Evolutionary conservation across 176 grass and related monocot species (phyloP).

Genomic region (Oryza punctata): DNA sequence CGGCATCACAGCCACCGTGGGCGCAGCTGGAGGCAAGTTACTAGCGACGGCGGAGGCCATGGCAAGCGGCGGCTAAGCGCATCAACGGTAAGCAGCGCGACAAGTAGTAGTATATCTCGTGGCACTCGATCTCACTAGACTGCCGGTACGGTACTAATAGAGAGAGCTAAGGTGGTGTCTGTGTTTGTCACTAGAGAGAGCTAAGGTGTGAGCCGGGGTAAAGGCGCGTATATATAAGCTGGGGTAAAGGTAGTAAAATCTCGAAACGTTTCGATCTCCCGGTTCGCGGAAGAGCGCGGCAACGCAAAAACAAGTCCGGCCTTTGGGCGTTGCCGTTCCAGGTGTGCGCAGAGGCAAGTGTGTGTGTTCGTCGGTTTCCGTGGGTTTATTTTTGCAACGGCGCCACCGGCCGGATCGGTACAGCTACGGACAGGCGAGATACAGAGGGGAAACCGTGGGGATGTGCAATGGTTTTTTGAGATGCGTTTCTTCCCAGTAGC

Average conservation of each 20-base stretch:
- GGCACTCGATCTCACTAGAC: neutral
- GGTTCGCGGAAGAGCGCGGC: slow-evolving; percentile 40
- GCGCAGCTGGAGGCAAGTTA: slow-evolving; percentile 41
- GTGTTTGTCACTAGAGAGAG: neutral
- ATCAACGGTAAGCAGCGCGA: neutral
- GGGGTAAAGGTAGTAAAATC: slow-evolving; percentile 13
- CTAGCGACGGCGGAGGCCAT: slow-evolving; percentile 92
- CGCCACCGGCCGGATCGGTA: slow-evolving; percentile 34
- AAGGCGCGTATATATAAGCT: slow-evolving; percentile 48
- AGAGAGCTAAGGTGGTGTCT: neutral
- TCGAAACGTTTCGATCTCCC: neutral
- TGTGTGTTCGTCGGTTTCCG: slow-evolving; percentile 37
- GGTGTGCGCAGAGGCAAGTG: slow-evolving; percentile 35
- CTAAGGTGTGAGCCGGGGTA: slow-evolving; percentile 17
- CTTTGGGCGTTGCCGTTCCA: slow-evolving; percentile 6
- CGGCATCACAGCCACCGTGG: neutral
- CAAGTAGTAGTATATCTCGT: neutral
- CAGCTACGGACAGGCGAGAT: slow-evolving; percentile 30
- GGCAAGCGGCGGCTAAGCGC: slow-evolving; percentile 13
- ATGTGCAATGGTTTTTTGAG: neutral
- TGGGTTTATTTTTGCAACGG: slow-evolving; percentile 13
- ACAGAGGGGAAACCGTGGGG: slow-evolving; percentile 23
- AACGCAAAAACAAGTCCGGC: neutral
- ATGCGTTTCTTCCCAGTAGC: neutral
- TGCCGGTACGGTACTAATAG: slow-evolving; percentile 5